Percentiles rank a stretch among this genome's conserved stretches.
Evolutionary conservation across 2,329 filamentous ascomycete species (phyloP).

Genomic region (Parastagonospora avenae): DNA sequence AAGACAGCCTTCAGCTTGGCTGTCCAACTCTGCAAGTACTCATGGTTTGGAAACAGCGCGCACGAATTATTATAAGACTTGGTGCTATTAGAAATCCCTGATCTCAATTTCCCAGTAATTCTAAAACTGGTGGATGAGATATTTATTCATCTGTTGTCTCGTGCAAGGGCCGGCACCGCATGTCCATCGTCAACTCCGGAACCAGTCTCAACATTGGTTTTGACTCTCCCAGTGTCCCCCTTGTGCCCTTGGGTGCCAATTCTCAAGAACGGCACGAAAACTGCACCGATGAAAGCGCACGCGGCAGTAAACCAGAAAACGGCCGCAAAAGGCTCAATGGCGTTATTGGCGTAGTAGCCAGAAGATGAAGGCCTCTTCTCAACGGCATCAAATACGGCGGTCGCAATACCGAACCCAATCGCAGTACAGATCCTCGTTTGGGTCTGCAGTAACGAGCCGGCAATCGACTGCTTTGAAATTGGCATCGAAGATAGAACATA

Average conservation of each 20-base stretch:
- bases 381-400: conserved; percentile 62
- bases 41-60: too few relatives aligned
- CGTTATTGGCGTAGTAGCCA: conserved; percentile 51
- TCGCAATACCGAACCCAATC: conserved; percentile 65
- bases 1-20: too few relatives aligned
- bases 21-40: too few relatives aligned
- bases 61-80: too few relatives aligned
- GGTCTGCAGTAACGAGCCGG: conserved; percentile 72
- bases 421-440: conserved; percentile 65
- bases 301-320: conserved; percentile 58
- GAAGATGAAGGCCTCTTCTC: conserved; percentile 35
- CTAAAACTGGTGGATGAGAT: too few relatives aligned
- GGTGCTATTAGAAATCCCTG: too few relatives aligned
- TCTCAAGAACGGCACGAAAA: conserved; percentile 59
- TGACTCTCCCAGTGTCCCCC: conserved; percentile 30
- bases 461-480: conserved; percentile 66
- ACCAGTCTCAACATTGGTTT: conserved; percentile 1
- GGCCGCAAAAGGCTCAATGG: conserved; percentile 57
- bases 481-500: conserved; percentile 72
- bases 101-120: too few relatives aligned
- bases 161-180: neutral
- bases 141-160: neutral
- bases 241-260: conserved; percentile 60
- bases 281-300: conserved; percentile 50
- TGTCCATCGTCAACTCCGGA: conserved; percentile 7